These are phyloP conservation scores for Annona cherimola DNA, from an alignment of 164 flowering plant genomes.

Conservation along the genomic window DNA sequence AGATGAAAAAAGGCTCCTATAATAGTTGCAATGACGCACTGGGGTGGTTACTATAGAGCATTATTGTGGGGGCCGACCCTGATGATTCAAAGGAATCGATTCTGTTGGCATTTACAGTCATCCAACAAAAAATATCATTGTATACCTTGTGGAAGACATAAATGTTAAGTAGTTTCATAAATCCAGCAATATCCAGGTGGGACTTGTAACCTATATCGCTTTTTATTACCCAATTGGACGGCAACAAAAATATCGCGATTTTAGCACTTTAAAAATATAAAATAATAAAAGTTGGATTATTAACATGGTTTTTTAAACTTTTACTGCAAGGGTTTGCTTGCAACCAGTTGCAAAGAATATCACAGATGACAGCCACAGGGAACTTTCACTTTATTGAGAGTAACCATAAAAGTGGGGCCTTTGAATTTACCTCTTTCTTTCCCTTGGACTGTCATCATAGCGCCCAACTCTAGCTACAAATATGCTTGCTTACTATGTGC, in stretches of 20 bases:
- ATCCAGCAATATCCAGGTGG: no score
- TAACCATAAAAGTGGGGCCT: slow-evolving; percentile 7
- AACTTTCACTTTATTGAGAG: slow-evolving; percentile 9
- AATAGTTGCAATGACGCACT: no score
- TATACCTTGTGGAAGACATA: no score
- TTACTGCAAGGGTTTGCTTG: slow-evolving; percentile 11
- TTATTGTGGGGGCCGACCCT: no score
- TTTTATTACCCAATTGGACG: no score
- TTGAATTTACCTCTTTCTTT: slow-evolving; percentile 8
- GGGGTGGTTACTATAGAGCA: no score
- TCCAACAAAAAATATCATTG: no score
- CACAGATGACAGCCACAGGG: background rate
- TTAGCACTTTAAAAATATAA: background rate
- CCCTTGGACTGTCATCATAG: slow-evolving; percentile 16
- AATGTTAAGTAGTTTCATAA: no score
- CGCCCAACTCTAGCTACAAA: slow-evolving; percentile 2
- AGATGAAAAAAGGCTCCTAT: no score
- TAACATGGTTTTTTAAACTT: background rate
- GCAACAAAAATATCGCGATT: background rate
- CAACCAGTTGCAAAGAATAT: slow-evolving; percentile 16
- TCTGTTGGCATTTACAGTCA: no score
- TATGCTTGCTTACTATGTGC: background rate
- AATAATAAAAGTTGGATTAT: slow-evolving; percentile 2
- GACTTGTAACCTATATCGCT: no score
- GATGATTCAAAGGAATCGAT: no score